phyloP scores from a whole-genome alignment of 2,329 filamentous ascomycete genomes.

The Triangularia verruculosa region DNA sequence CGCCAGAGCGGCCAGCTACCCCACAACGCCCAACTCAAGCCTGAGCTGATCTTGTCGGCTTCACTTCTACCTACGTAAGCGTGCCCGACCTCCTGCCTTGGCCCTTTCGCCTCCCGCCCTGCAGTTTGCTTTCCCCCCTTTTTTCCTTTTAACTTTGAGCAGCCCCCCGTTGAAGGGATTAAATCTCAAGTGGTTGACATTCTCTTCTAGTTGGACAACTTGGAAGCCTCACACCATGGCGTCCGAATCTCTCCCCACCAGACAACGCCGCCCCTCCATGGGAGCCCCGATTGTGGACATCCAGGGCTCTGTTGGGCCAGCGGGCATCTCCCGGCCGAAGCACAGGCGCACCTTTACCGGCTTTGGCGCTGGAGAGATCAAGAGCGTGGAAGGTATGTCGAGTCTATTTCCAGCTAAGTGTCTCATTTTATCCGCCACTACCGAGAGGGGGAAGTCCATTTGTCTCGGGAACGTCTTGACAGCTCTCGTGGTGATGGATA shows the following conservation, averaged over 20 bases:
- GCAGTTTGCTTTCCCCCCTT: neutral
- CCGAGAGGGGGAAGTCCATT: neutral
- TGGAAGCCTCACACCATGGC: constrained; percentile 13
- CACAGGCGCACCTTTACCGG: constrained; percentile 97
- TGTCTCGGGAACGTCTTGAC: neutral
- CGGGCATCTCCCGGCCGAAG: constrained; percentile 83
- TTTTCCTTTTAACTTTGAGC: neutral
- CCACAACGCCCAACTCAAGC: constrained; percentile 3
- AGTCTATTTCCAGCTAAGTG: neutral
- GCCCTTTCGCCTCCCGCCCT: constrained; percentile 2
- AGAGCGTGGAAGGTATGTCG: constrained; percentile 76
- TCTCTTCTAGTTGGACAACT: neutral
- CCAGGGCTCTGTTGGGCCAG: constrained; percentile 79
- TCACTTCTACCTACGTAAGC: constrained; percentile 5
- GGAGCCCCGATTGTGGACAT: constrained; percentile 84
- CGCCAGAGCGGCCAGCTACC: neutral
- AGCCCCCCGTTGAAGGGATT: neutral
- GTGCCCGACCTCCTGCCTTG: neutral
- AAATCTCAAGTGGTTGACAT: neutral
- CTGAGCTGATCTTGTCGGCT: constrained; percentile 11
- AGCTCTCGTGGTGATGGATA: neutral
- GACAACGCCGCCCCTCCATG: constrained; percentile 78
- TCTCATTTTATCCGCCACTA: neutral
- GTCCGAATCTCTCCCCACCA: constrained; percentile 43
- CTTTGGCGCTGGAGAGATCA: constrained; percentile 87